These are phyloP conservation scores for Hirschioporus abietinus DNA, from an alignment of 768 basidiomycete species.

Conservation along the genomic window DNA sequence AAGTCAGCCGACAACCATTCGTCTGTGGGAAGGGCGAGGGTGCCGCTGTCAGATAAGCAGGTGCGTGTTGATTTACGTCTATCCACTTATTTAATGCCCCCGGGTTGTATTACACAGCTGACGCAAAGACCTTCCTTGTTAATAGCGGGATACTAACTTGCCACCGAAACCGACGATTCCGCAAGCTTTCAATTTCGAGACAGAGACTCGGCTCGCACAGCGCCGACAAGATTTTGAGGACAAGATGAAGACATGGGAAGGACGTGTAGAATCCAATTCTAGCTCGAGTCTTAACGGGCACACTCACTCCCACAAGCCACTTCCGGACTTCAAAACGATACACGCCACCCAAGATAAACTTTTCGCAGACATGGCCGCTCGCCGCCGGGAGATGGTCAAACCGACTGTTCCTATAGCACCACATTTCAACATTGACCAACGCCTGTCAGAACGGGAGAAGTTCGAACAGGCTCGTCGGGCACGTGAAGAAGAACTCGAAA, in stretches of 20 bases:
- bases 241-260: slow-evolving; percentile 19
- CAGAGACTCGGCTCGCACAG: slow-evolving; percentile 43
- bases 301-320: slow-evolving; percentile 21
- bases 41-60: neutral
- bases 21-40: neutral
- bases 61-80: neutral
- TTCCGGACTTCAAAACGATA: slow-evolving; percentile 51
- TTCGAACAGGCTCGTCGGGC: slow-evolving; percentile 56
- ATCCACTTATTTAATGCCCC: neutral
- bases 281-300: slow-evolving; percentile 7
- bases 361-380: slow-evolving; percentile 27
- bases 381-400: slow-evolving; percentile 38
- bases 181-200: slow-evolving; percentile 47
- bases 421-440: slow-evolving; percentile 46
- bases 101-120: neutral
- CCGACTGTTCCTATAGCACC: slow-evolving; percentile 45
- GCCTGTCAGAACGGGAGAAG: slow-evolving; percentile 56
- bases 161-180: slow-evolving; percentile 35
- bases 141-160: neutral
- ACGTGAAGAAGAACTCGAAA: slow-evolving; percentile 50
- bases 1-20: neutral
- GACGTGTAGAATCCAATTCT: slow-evolving; percentile 16
- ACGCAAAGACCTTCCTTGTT: neutral
- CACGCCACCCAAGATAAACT: slow-evolving; percentile 40
- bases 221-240: slow-evolving; percentile 37